Conservation (phyloP, 108 stramenopile species). For the Nitzschia putrida region DNA sequence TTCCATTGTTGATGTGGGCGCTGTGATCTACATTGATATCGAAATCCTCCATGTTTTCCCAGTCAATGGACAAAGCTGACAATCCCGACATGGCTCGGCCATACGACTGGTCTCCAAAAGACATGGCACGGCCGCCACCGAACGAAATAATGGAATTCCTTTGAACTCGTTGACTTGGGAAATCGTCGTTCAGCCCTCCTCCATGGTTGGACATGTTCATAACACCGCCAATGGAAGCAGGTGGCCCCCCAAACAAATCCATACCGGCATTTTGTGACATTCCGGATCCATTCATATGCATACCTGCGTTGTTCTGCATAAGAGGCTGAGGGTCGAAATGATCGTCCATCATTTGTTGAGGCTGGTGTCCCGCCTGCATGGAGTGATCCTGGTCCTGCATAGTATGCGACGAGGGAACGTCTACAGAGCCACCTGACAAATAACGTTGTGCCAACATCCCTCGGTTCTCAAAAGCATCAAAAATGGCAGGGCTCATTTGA, state of each 20-base stretch:
- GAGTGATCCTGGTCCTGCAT: slow-evolving; percentile 10
- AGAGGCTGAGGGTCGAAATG: slow-evolving; percentile 27
- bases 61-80: slow-evolving; percentile 84
- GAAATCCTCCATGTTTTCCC: slow-evolving; percentile 92
- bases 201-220: slow-evolving; percentile 17
- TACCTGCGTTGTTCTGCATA: slow-evolving; percentile 28
- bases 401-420: background rate
- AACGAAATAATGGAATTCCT: slow-evolving; percentile 41
- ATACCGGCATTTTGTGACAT: slow-evolving; percentile 29
- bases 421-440: slow-evolving; percentile 17
- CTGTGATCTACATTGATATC: slow-evolving; percentile 88
- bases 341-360: slow-evolving; percentile 33
- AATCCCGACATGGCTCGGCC: slow-evolving; percentile 89
- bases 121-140: slow-evolving; percentile 44
- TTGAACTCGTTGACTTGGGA: slow-evolving; percentile 18
- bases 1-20: slow-evolving; percentile 80
- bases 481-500: slow-evolving; percentile 69
- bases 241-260: slow-evolving; percentile 35
- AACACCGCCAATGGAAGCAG: slow-evolving; percentile 8
- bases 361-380: slow-evolving; percentile 3
- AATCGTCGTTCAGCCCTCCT: slow-evolving; percentile 12
- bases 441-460: slow-evolving; percentile 56
- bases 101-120: slow-evolving; percentile 61
- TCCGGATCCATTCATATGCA: slow-evolving; percentile 6
- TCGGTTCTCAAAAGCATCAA: slow-evolving; percentile 71